Conservation (phyloP, 2,329 filamentous ascomycete species). For the Hypoxylon rubiginosum region DNA sequence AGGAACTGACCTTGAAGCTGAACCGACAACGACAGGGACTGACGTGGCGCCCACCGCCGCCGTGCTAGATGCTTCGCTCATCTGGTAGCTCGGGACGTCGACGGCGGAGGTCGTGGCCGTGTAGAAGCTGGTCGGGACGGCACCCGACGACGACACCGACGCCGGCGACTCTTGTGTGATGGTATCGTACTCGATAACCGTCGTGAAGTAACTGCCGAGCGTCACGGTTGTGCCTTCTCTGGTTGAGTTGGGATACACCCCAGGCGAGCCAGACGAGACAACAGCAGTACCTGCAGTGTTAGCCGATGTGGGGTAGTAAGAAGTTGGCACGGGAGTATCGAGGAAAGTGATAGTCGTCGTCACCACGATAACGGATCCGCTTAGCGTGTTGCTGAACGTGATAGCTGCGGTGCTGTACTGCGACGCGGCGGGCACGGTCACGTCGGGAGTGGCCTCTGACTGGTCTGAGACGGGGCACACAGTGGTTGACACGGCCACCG, state of each 20-base stretch:
- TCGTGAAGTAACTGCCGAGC: slow-evolving; percentile 48
- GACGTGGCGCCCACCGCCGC: slow-evolving; percentile 30
- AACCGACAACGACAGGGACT: slow-evolving; percentile 18
- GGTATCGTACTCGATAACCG: slow-evolving; percentile 46
- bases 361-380: slow-evolving; percentile 44
- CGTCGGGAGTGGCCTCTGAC: slow-evolving; percentile 9
- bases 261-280: slow-evolving; percentile 19
- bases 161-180: slow-evolving; percentile 38
- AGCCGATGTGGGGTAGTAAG: slow-evolving; percentile 26
- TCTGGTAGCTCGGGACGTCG: slow-evolving; percentile 48
- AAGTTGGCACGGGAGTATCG: slow-evolving; percentile 42
- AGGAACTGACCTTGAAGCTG: slow-evolving; percentile 45
- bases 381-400: slow-evolving; percentile 46
- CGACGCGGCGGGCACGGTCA: slow-evolving; percentile 24
- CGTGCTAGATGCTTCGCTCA: slow-evolving; percentile 44
- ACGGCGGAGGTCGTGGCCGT: slow-evolving; percentile 29
- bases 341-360: slow-evolving; percentile 47
- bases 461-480: slow-evolving; percentile 47
- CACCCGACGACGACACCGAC: slow-evolving; percentile 38
- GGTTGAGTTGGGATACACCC: slow-evolving; percentile 21
- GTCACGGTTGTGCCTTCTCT: slow-evolving; percentile 46
- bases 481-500: slow-evolving; percentile 49
- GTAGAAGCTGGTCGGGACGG: slow-evolving; percentile 42
- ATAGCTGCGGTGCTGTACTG: slow-evolving; percentile 41
- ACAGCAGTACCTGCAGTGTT: slow-evolving; percentile 35